These are phyloP conservation scores for Decorospora gaudefroyi DNA, from an alignment of 2,329 filamentous ascomycete genomes.

Conservation along the genomic window DNA sequence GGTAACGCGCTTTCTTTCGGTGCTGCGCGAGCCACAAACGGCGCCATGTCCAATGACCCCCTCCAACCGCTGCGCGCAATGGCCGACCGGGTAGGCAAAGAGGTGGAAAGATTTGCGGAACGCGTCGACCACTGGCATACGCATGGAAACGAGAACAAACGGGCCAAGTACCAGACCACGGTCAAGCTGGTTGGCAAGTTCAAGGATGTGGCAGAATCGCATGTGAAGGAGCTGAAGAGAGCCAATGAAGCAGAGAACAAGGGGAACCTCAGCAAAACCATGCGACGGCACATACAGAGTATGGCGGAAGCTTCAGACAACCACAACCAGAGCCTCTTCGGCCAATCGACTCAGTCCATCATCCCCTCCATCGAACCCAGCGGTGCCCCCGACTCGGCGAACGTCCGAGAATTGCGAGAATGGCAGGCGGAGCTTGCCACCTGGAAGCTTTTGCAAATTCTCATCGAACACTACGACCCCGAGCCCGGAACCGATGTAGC, in stretches of 20 bases:
- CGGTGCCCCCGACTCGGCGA: slow-evolving; percentile 36
- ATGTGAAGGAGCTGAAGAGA: slow-evolving; percentile 53
- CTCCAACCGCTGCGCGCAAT: slow-evolving; percentile 66
- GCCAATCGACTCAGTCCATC: slow-evolving; percentile 25
- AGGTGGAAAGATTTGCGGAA: slow-evolving; percentile 86
- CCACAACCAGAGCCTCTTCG: slow-evolving; percentile 18
- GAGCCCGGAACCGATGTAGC: slow-evolving; percentile 40
- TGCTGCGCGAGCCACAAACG: slow-evolving; percentile 22
- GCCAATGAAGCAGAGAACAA: slow-evolving; percentile 48
- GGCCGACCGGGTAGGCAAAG: slow-evolving; percentile 71
- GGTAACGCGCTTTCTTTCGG: slow-evolving; percentile 18
- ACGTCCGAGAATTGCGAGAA: slow-evolving; percentile 59
- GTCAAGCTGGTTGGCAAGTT: slow-evolving; percentile 49
- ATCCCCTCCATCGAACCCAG: slow-evolving; percentile 22
- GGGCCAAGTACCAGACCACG: slow-evolving; percentile 60
- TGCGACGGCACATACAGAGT: slow-evolving; percentile 40
- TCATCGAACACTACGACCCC: slow-evolving; percentile 70
- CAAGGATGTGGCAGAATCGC: slow-evolving; percentile 57
- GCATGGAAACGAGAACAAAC: slow-evolving; percentile 32
- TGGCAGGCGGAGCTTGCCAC: slow-evolving; percentile 86
- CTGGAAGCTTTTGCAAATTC: slow-evolving; percentile 80
- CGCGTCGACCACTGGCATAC: slow-evolving; percentile 72
- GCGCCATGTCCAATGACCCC: slow-evolving; percentile 46
- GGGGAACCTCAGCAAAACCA: slow-evolving; percentile 37
- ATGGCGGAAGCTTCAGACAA: slow-evolving; percentile 31